phyloP scores from a whole-genome alignment of 1,284 basidiomycete species.

The Malassezia brasiliensis region DNA sequence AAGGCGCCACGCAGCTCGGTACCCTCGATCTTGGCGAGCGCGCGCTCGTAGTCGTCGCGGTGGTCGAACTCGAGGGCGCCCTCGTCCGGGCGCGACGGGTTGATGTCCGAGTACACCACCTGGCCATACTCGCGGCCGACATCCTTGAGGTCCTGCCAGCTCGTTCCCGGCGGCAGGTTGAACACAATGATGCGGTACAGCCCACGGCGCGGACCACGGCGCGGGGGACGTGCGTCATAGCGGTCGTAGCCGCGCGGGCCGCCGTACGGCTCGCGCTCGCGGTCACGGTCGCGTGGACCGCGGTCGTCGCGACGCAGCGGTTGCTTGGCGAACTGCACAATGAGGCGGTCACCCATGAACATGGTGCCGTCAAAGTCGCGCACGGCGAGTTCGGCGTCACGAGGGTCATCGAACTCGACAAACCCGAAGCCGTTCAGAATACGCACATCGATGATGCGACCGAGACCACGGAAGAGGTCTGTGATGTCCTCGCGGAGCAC shows the following conservation, averaged over 20 bases:
- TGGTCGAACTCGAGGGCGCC: slow-evolving; percentile 46
- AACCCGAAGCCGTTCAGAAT: slow-evolving; percentile 46
- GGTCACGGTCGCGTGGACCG: slow-evolving; percentile 13
- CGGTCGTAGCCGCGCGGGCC: slow-evolving; percentile 23
- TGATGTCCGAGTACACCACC: slow-evolving; percentile 43
- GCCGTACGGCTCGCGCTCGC: slow-evolving; percentile 21
- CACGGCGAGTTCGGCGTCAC: slow-evolving; percentile 44
- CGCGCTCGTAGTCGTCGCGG: slow-evolving; percentile 43
- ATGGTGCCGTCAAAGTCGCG: slow-evolving; percentile 42
- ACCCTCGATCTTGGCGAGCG: slow-evolving; percentile 44
- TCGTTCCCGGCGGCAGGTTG: slow-evolving; percentile 77
- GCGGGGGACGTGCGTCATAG: slow-evolving; percentile 22
- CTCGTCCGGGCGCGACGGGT: slow-evolving; percentile 39
- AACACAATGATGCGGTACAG: slow-evolving; percentile 38
- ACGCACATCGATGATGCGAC: slow-evolving; percentile 33
- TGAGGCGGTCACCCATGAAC: slow-evolving; percentile 45
- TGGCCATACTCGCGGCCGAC: slow-evolving; percentile 80
- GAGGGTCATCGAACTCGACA: slow-evolving; percentile 43
- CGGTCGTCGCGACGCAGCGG: slow-evolving; percentile 18
- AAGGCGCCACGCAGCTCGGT: slow-evolving; percentile 41
- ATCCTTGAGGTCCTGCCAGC: slow-evolving; percentile 97
- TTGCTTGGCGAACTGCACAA: slow-evolving; percentile 43
- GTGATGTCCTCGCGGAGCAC: slow-evolving; percentile 38
- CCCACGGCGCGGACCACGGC: slow-evolving; percentile 32
- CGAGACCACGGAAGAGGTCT: slow-evolving; percentile 43